Evolutionary conservation across 164 flowering plant genomes (phyloP).

Genomic region (Macadamia integrifolia): DNA sequence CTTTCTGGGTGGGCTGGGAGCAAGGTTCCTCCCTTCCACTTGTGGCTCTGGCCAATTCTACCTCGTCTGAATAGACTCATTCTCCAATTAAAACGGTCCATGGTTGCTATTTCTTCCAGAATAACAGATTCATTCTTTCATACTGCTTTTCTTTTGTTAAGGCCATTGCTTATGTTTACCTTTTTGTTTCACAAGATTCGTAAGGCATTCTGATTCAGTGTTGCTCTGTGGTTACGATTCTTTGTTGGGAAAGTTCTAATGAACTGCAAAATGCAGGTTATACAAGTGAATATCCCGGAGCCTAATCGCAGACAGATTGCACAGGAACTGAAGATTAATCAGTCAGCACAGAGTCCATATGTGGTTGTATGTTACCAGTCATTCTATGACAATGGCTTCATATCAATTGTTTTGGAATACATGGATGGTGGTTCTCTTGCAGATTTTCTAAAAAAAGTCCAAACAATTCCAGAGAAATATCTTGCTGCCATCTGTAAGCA

Average conservation of each 20-base stretch:
- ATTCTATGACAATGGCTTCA: slow-evolving; percentile 78
- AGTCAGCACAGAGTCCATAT: slow-evolving; percentile 75
- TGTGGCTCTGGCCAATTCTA: background rate
- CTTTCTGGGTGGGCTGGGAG: too few species aligned
- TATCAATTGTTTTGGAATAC: slow-evolving; percentile 89
- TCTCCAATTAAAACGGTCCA: background rate
- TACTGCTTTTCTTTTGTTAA: too few species aligned
- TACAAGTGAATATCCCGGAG: slow-evolving; percentile 82
- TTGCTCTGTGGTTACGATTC: background rate
- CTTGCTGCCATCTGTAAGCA: slow-evolving; percentile 91
- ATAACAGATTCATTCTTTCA: too few species aligned
- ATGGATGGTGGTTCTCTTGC: slow-evolving; percentile 99
- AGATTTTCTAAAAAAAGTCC: slow-evolving; percentile 73
- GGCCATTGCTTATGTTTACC: too few species aligned
- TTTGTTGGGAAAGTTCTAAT: slow-evolving; percentile 2
- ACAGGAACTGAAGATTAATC: slow-evolving; percentile 89
- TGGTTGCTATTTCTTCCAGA: too few species aligned
- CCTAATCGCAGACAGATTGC: slow-evolving; percentile 60
- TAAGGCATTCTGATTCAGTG: background rate
- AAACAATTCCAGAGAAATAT: slow-evolving; percentile 71
- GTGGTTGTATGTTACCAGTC: slow-evolving; percentile 86
- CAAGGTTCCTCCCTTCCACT: too few species aligned
- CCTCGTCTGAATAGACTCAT: background rate
- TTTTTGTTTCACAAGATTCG: background rate
- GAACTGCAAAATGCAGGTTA: slow-evolving; percentile 47